Evolutionary conservation across 331 rosid genomes (phyloP), one percentile per base, ranked within the genome.

Genomic region (Cydonia oblonga): DNA sequence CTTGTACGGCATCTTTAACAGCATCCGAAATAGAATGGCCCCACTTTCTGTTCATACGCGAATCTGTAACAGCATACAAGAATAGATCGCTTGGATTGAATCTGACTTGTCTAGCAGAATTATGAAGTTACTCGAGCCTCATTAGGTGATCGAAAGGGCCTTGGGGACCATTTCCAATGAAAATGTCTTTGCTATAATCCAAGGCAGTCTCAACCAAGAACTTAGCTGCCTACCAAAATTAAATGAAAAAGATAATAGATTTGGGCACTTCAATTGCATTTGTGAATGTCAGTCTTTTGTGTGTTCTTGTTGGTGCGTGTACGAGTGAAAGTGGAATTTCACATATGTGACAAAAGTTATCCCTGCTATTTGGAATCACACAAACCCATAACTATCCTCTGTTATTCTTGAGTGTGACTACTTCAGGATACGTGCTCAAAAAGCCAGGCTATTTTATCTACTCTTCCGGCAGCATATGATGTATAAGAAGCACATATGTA

Each of bases 11-110:
- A 82, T 89, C 97, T 82, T 80, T 80, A 81, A 93, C 98, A 66
- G 97, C 98, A 71, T 86, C 95, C 15, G 86, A 75, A 74, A 89
- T 89, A 51, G 95, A 86, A 71, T 83, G 96, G 22, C 87, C 90
- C 97, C 98, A 91, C 84, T 74, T 88, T 64, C 79, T 79, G 78
- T 93, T 93, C 97, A 93, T 91, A 30, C 84, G 26, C 0, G 98
- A 85, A 80, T 90, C 97, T 4, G 97, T 93, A 60, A 91, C 96
- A 72, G 97, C 98, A 75, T 93, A 93, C 83, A 93, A 75, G 70
- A 91, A 74, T 24, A 93, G 72, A 80, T 87, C 81, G 59, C 76
- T 81, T 78, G 91, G 89, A 68, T 84, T 85, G 83, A 93, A 91
- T 68, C 82, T 74, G 28, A 76, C 81, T 82, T 75, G 83, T 74